Evolutionary conservation across 495 filamentous ascomycete species (phyloP).

Genomic region (Neurospora hispaniola): DNA sequence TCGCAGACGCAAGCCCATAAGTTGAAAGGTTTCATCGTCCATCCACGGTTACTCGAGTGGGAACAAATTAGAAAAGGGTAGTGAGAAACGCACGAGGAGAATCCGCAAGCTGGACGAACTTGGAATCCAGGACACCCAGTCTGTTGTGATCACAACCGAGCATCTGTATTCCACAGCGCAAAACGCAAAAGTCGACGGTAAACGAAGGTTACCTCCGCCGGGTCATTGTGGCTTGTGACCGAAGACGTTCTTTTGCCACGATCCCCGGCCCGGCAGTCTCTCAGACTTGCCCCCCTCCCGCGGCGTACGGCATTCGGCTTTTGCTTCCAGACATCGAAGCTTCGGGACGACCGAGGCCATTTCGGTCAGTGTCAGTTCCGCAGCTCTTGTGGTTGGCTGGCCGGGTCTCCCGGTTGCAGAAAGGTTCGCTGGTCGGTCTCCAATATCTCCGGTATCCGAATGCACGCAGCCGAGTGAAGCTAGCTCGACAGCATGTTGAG

Average conservation of each 20-base stretch:
- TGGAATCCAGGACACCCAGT: not conserved
- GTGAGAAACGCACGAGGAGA: not conserved
- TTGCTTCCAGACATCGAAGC: not conserved
- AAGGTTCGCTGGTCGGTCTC: not conserved
- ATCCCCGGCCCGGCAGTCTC: not conserved
- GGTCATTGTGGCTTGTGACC: not conserved
- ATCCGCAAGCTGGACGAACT: not conserved
- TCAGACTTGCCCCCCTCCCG: not conserved
- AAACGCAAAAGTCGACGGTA: not conserved
- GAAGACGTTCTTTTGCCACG: not conserved
- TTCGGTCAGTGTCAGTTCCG: not conserved
- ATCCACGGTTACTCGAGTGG: not conserved
- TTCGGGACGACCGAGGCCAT: not conserved
- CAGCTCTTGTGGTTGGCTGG: not conserved
- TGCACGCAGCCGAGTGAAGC: slow-evolving; percentile 10
- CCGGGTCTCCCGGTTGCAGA: not conserved
- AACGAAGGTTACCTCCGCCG: not conserved
- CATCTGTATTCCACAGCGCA: not conserved
- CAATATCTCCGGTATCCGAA: not conserved
- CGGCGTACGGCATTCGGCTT: not conserved
- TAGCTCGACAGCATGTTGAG: slow-evolving; percentile 6
- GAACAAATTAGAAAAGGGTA: not conserved
- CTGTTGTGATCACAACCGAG: not conserved
- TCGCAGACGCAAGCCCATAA: not conserved
- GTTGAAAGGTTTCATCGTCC: not conserved